Evolutionary conservation across 2,329 filamentous ascomycete genomes (phyloP).

Genomic region (Diaporthe nobilis): DNA sequence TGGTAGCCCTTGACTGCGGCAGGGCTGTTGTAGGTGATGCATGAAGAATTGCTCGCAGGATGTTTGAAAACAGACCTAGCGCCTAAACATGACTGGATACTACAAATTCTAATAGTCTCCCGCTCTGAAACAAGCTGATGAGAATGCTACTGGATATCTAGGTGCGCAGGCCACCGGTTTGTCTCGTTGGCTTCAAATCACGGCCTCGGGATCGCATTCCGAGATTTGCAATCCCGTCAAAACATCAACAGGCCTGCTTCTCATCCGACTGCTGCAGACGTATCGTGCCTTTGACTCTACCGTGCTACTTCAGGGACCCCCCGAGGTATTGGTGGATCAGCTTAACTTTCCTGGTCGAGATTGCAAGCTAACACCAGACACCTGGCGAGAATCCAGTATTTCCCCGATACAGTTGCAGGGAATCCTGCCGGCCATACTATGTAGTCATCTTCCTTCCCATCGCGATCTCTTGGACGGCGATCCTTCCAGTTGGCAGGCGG

Average conservation of each 20-base stretch:
- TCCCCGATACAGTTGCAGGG: background rate
- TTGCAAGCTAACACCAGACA: background rate
- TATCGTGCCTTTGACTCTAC: background rate
- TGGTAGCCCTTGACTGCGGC: slow-evolving; percentile 3
- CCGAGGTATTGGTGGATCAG: too few species aligned
- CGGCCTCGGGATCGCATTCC: background rate
- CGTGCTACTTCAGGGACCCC: too few species aligned
- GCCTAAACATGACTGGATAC: background rate
- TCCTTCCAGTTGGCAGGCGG: background rate
- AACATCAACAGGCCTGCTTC: background rate
- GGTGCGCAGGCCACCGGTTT: background rate
- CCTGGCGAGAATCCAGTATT: background rate
- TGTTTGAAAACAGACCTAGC: slow-evolving; percentile 24
- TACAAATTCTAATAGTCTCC: background rate
- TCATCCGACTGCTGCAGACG: background rate
- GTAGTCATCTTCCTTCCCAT: background rate
- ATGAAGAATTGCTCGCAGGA: slow-evolving; percentile 1
- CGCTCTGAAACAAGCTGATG: slow-evolving; percentile 1
- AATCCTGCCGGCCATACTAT: background rate
- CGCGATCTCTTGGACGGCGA: background rate
- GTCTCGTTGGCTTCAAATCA: background rate
- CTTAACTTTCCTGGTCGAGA: background rate
- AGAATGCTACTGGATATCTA: background rate
- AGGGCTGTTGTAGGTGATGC: background rate
- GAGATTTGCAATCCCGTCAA: background rate